phyloP scores from a whole-genome alignment of 352 stramenopile species.

The Pythium sukuiense region DNA sequence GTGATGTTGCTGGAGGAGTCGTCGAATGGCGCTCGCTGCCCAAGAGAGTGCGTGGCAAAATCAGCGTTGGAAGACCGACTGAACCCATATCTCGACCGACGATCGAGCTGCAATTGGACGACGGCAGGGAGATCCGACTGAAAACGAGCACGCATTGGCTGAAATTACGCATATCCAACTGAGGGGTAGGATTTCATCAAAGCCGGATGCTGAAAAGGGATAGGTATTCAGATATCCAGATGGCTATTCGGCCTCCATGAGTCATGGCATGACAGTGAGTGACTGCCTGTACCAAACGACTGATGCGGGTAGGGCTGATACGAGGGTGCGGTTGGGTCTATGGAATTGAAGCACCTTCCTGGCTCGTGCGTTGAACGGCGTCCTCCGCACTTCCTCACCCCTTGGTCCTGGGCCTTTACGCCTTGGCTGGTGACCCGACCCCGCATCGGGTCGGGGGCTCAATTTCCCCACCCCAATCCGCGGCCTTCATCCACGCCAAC shows the following conservation, averaged over 20 bases:
- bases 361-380: conserved; percentile 21
- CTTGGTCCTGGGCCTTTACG: conserved; percentile 3
- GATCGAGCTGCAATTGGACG: conserved; percentile 14
- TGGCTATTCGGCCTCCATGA: conserved; percentile 6
- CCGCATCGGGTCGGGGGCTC: neutral
- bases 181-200: conserved; percentile 14
- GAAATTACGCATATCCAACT: conserved; percentile 10
- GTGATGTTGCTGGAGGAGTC: conserved; percentile 2
- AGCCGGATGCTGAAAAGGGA: conserved; percentile 20
- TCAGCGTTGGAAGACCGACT: neutral
- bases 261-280: neutral
- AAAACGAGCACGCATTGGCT: neutral
- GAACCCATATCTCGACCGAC: conserved; percentile 12
- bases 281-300: neutral
- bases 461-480: neutral
- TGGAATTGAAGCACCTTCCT: conserved; percentile 18
- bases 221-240: conserved; percentile 12
- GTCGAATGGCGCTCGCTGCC: neutral
- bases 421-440: neutral
- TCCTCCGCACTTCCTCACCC: neutral
- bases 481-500: neutral
- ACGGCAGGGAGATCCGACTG: neutral
- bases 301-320: conserved; percentile 15
- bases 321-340: conserved; percentile 6
- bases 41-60: neutral